Percentiles rank a stretch among this genome's conserved stretches.
These are phyloP conservation scores for Amylostereum areolatum DNA, from an alignment of 1,284 basidiomycete genomes.

Conservation along the genomic window DNA sequence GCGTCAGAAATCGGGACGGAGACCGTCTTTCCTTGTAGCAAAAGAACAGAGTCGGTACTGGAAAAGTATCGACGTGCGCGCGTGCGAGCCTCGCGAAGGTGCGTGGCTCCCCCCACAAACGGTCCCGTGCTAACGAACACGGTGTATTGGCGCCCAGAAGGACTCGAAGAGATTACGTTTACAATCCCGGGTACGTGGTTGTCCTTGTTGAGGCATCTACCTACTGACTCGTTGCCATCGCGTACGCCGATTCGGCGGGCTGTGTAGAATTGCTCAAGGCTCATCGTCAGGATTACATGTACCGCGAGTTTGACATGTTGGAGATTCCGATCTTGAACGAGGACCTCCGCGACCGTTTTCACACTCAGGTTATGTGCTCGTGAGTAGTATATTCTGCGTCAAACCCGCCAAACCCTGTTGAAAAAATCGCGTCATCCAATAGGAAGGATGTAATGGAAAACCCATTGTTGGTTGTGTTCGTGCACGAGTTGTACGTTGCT, in stretches of 20 bases:
- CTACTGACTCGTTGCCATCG: not conserved
- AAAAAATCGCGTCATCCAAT: not conserved
- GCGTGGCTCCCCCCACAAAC: not conserved
- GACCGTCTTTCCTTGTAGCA: conserved; percentile 82
- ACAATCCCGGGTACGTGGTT: conserved; percentile 54
- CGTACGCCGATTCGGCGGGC: conserved; percentile 1
- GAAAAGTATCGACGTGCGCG: conserved; percentile 77
- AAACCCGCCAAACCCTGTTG: not conserved
- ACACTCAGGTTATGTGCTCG: conserved; percentile 82
- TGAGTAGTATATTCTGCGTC: conserved; percentile 32
- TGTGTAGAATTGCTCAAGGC: conserved; percentile 72
- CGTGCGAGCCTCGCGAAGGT: conserved; percentile 77
- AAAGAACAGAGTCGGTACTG: conserved; percentile 87
- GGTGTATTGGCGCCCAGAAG: not conserved
- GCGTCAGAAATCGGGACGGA: conserved; percentile 79
- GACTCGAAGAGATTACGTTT: conserved; percentile 46
- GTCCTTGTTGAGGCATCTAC: not conserved
- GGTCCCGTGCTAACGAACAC: too few relatives aligned
- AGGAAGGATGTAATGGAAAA: conserved; percentile 62
- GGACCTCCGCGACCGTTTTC: conserved; percentile 64
- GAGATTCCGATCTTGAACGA: conserved; percentile 70
- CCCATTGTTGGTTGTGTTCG: conserved; percentile 72
- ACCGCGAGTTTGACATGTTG: conserved; percentile 67
- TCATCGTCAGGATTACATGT: conserved; percentile 78
- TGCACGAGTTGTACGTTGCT: conserved; percentile 84